Evolutionary conservation across 768 basidiomycete genomes (phyloP).

Genomic region (Pleurotus tuoliensis): DNA sequence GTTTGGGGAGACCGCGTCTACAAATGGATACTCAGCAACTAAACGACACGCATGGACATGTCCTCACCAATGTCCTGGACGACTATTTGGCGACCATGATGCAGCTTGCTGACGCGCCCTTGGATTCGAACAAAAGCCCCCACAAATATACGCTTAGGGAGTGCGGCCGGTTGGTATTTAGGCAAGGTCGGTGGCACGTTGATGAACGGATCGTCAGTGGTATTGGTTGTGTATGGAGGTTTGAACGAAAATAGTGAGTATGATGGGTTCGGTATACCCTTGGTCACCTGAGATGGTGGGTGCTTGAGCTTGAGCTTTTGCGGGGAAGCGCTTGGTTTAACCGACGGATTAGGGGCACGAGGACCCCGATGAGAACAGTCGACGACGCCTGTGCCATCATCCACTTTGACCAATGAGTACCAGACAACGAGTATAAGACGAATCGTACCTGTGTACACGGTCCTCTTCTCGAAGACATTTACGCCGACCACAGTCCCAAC

Average conservation of each 20-base stretch:
- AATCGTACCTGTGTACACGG: slow-evolving; percentile 53
- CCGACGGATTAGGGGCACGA: slow-evolving; percentile 1
- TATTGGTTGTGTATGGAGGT: neutral
- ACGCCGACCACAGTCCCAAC: slow-evolving; percentile 66
- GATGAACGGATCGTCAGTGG: too few relatives aligned
- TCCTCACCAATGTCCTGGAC: slow-evolving; percentile 47
- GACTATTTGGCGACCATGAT: slow-evolving; percentile 41
- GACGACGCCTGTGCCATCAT: slow-evolving; percentile 72
- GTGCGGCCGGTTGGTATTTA: too few relatives aligned
- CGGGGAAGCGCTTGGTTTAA: too few relatives aligned
- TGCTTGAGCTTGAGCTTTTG: too few relatives aligned
- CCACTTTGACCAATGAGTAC: slow-evolving; percentile 40
- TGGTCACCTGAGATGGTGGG: neutral
- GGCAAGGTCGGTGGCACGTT: too few relatives aligned
- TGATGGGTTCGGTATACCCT: neutral
- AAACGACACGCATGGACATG: neutral
- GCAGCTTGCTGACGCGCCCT: slow-evolving; percentile 40
- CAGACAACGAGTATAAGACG: neutral
- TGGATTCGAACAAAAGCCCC: slow-evolving; percentile 44
- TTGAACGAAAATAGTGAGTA: neutral
- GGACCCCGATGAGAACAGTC: slow-evolving; percentile 53
- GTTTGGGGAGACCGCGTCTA: slow-evolving; percentile 32
- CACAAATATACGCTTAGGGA: slow-evolving; percentile 24
- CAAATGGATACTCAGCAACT: neutral
- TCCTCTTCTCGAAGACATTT: slow-evolving; percentile 52